These are phyloP conservation scores for Pestalotiopsis sp. DNA, from an alignment of 2,329 filamentous ascomycete genomes.

Conservation along the genomic window DNA sequence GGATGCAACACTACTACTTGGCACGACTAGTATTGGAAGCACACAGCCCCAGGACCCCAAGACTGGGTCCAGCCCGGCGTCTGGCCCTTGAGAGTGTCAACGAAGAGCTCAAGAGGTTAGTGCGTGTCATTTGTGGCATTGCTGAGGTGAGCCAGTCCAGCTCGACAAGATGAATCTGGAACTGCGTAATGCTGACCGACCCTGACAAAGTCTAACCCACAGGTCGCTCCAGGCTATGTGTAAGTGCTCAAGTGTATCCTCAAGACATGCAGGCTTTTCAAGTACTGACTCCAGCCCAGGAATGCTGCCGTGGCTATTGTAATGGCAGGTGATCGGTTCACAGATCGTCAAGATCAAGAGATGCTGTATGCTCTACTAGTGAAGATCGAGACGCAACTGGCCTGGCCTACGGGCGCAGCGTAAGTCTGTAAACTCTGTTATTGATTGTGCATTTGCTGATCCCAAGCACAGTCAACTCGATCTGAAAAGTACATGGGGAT, in stretches of 20 bases:
- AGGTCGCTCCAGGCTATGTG: conserved; percentile 1
- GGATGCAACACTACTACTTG: conserved; percentile 10
- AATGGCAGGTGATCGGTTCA: conserved; percentile 10
- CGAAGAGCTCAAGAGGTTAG: background rate
- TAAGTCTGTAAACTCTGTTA: background rate
- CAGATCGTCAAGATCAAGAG: background rate
- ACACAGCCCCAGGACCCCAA: conserved; percentile 2
- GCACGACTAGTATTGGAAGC: conserved; percentile 4
- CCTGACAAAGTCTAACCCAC: background rate
- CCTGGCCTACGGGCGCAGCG: conserved; percentile 7
- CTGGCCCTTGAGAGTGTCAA: background rate
- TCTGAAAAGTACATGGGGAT: conserved; percentile 3
- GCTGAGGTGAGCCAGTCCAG: conserved; percentile 1
- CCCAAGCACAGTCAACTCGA: background rate
- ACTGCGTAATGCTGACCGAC: background rate
- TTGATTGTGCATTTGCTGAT: background rate
- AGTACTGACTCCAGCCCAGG: background rate
- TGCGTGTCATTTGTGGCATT: conserved; percentile 3
- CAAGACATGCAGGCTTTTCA: background rate
- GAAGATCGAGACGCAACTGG: conserved; percentile 2
- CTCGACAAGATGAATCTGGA: background rate
- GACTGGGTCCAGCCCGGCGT: conserved; percentile 2
- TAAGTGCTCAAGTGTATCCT: background rate
- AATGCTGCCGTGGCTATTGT: conserved; percentile 6
- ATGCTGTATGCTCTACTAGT: background rate